Base-by-base conservation (phyloP, 2,329 filamentous ascomycete genomes). In the Metarhizium sp. region DNA sequence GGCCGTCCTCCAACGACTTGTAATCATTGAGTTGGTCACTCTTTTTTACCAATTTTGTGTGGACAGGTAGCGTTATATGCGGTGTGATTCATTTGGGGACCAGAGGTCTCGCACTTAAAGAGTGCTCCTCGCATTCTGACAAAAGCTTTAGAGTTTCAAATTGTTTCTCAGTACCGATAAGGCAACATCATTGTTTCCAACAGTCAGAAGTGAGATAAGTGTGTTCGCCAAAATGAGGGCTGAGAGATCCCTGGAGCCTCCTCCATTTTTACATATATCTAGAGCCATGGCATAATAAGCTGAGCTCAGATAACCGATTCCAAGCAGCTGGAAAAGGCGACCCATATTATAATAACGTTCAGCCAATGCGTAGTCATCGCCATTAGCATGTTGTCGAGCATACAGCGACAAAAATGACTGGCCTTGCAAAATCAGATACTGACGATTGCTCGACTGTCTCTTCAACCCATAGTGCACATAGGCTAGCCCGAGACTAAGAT, bases 391-490 rank as follows among this genome's bases (percentile, higher is more conserved):
- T 20, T 55, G 56, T 7, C 67, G 61, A 7, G 64, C 62, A 42
- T 73, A 73, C n/a, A 65, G 62, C 4, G 63, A 82, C 56, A 97
- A 72, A 64, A 96, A 96, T 0, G 85, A 77, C 52, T 96, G 79
- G 0, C 91, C 94, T 68, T 97, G 92, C 60, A 90, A 78, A 46
- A 96, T 84, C 45, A 91, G 82, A 65, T 89, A 92, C 66, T 97
- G 92, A 2, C 94, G 78, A 67, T 97, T 97, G 50, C 92, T 90
- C 0, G 87, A 85, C 69, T 95, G 90, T 2, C 92, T 82, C 69
- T 97, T 96, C 65, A 96, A 80, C 0, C 88, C 86, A 67, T 94
- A 88, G 68, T 96, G 90, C 43, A 96, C 81, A 68, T 96, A 97
- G 34, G 86, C 86, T 13, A 94, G 79, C 0, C 86, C 91, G 29